phyloP scores from a whole-genome alignment of 805 yeast genomes.

The Yamadazyma paraphyllophila region DNA sequence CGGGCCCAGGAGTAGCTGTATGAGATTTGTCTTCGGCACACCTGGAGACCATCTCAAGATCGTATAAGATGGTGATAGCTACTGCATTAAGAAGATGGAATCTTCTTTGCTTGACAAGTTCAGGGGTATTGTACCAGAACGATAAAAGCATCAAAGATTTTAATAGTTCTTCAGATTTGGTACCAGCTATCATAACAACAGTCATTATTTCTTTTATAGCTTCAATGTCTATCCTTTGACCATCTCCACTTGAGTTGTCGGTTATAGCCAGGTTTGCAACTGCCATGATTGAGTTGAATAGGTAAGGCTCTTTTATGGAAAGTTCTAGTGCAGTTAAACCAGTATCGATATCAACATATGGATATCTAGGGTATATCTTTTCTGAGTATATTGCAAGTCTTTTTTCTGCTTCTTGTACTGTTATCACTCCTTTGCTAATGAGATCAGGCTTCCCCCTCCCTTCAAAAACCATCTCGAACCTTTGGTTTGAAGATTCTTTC shows the following conservation, averaged over 20 bases:
- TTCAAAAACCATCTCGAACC: constrained; percentile 31
- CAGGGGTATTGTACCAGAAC: constrained; percentile 84
- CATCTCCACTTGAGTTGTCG: constrained; percentile 35
- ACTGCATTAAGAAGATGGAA: constrained; percentile 67
- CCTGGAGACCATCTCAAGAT: constrained; percentile 67
- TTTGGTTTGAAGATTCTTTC: constrained; percentile 44
- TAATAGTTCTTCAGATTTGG: constrained; percentile 65
- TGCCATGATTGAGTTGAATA: constrained; percentile 66
- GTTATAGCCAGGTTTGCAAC: constrained; percentile 49
- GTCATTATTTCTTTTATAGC: constrained; percentile 50
- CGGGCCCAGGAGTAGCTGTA: constrained; percentile 1
- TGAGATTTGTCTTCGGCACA: constrained; percentile 19
- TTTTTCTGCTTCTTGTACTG: constrained; percentile 55
- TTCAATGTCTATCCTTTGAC: constrained; percentile 50
- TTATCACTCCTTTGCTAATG: constrained; percentile 55
- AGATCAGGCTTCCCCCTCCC: constrained; percentile 41
- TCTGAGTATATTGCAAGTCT: constrained; percentile 52
- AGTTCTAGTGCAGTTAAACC: constrained; percentile 46
- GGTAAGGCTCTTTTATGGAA: constrained; percentile 51
- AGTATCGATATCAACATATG: constrained; percentile 55
- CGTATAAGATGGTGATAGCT: constrained; percentile 68
- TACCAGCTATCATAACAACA: constrained; percentile 68
- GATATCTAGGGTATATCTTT: constrained; percentile 47
- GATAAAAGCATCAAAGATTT: constrained; percentile 60
- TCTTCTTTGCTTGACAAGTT: constrained; percentile 74